Conservation (phyloP, 2,329 filamentous ascomycete species). For the Apiospora arundinis region DNA sequence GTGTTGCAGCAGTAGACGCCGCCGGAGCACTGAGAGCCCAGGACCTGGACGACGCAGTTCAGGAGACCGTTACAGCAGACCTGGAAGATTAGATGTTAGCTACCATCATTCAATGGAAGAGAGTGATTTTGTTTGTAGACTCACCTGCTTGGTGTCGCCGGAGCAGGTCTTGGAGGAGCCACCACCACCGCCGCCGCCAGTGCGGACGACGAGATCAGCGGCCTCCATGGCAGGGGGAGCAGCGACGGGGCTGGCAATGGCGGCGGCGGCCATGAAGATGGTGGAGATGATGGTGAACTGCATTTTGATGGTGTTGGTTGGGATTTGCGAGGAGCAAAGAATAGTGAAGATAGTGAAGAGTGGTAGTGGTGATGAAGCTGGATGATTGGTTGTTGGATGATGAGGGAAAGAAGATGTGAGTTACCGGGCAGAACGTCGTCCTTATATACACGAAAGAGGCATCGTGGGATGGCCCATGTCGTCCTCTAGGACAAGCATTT, state of each 20-base stretch:
- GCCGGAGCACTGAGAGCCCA: background rate
- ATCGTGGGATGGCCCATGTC: background rate
- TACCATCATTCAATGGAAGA: background rate
- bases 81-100: background rate
- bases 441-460: background rate
- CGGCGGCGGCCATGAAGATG: constrained; percentile 4
- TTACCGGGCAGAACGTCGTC: constrained; percentile 1
- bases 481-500: background rate
- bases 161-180: background rate
- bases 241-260: constrained; percentile 13
- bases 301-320: background rate
- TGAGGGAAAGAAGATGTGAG: background rate
- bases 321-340: background rate
- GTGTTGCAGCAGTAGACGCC: constrained; percentile 12
- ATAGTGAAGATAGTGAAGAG: background rate
- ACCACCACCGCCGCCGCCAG: background rate
- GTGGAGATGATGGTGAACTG: constrained; percentile 17
- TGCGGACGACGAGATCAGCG: constrained; percentile 6
- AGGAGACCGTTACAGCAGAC: background rate
- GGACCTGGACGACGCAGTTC: background rate
- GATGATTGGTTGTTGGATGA: background rate
- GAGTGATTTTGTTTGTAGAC: background rate
- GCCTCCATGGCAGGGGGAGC: background rate
- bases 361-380: constrained; percentile 6
- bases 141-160: constrained; percentile 2